Evolutionary conservation across 2,329 filamentous ascomycete species (phyloP), one percentile per base, ranked within the genome.

Genomic region (Colletotrichum echinochloae): DNA sequence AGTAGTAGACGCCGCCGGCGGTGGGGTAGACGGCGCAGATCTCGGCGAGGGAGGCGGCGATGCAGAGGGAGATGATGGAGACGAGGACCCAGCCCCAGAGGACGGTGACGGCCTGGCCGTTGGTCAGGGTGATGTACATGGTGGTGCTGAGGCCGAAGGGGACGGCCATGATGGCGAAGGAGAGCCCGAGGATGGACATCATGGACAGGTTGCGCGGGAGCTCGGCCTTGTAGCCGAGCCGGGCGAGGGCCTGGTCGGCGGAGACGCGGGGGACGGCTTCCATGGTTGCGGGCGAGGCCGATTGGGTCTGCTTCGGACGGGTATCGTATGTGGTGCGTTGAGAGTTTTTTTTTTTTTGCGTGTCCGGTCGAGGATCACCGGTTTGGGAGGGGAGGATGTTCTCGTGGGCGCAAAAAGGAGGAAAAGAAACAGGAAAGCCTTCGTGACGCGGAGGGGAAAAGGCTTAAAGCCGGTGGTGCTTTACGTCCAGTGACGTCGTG

Each of bases 121-220:
- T 90, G 23, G 87, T 87, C 35, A 93, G 83, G 28, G 89, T 89
- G 77, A 92, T 91, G 80, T 88, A 90, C 72, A 93, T 83, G 1
- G 91, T 93, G 20, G 91, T 92, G 37, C 85, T 88, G 46, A 92
- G 83, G 44, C 91, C 91, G 74, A 90, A 92, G 0, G 90, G 90
- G 14, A 90, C 90, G 14, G 91, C 91, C 90, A 93, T 93, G 78
- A 94, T 93, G 61, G 91, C 91, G 77, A 93, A 93, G 54, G 90
- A 92, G 73, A 82, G 74, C 60, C 91, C 91, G 54, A 93, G 82
- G 35, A 93, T 88, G 76, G 88, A 91, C 5, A 85, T 65, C 75
- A 81, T 81, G 69, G 83, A 85, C 70, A 87, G 87, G 76, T 85
- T 86, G 57, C 85, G 82, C 74, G 83, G 79, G 18, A 87, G 78